These are phyloP conservation scores for Handroanthus guayacan DNA, from an alignment of 257 asterid species.

Conservation along the genomic window DNA sequence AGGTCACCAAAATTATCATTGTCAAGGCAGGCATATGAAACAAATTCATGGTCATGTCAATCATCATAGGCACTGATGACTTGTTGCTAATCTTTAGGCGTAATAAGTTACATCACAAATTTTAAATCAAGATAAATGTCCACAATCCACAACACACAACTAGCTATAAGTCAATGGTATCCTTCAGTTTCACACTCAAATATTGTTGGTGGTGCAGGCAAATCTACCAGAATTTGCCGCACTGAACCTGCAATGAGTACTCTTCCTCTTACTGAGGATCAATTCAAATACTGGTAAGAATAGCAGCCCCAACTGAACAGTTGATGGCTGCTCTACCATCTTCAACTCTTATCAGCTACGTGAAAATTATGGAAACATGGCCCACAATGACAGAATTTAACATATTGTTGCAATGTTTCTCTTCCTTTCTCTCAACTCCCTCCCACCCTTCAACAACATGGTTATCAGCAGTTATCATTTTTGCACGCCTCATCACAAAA, in stretches of 20 bases:
- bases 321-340: too few relatives aligned
- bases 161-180: neutral
- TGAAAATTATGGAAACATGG: neutral
- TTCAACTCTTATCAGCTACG: neutral
- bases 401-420: neutral
- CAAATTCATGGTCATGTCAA: neutral
- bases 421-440: neutral
- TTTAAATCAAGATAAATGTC: conserved; percentile 18
- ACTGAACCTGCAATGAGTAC: conserved; percentile 21
- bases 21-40: neutral
- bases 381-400: neutral
- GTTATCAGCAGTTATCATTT: neutral
- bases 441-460: neutral
- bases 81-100: conserved; percentile 9
- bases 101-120: conserved; percentile 22
- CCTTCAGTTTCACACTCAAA: neutral
- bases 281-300: too few relatives aligned
- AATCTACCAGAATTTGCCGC: conserved; percentile 23
- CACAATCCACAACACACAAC: conserved; percentile 9
- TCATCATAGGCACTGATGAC: conserved; percentile 6
- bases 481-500: conserved; percentile 8
- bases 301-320: too few relatives aligned
- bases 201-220: neutral
- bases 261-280: neutral
- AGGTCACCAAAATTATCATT: conserved; percentile 27